Evolutionary conservation across 352 stramenopile species (phyloP).

Genomic region (Proteromonas lacertae): DNA sequence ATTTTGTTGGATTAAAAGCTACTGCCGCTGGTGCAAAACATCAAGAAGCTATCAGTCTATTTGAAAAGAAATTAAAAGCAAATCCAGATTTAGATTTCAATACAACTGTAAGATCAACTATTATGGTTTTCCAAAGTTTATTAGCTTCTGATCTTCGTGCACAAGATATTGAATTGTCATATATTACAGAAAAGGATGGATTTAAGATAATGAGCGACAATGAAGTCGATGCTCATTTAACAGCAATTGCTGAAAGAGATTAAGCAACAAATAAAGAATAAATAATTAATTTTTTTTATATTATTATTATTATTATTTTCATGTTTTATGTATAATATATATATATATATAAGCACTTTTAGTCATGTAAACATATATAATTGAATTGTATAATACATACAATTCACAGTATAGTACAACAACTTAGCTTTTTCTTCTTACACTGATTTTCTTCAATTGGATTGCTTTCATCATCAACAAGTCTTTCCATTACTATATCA

Average conservation of each 20-base stretch:
- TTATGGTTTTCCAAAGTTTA: constrained; percentile 81
- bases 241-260: constrained; percentile 77
- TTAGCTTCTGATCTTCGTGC: constrained; percentile 83
- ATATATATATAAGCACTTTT: too few species aligned
- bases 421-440: too few species aligned
- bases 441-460: too few species aligned
- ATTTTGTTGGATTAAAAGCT: constrained; percentile 60
- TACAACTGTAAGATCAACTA: constrained; percentile 65
- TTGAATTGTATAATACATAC: too few species aligned
- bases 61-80: constrained; percentile 76
- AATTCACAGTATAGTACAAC: too few species aligned
- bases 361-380: too few species aligned
- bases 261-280: too few species aligned
- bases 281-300: too few species aligned
- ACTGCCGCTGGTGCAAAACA: constrained; percentile 61
- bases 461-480: too few species aligned
- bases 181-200: constrained; percentile 17
- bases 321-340: too few species aligned
- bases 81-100: constrained; percentile 44
- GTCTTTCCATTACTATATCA: too few species aligned
- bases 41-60: constrained; percentile 89
- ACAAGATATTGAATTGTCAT: constrained; percentile 59
- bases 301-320: too few species aligned
- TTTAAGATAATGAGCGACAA: constrained; percentile 72
- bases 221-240: constrained; percentile 83